Conservation (phyloP, 805 yeast genomes). For the Cyberlindnera mycetangii region DNA sequence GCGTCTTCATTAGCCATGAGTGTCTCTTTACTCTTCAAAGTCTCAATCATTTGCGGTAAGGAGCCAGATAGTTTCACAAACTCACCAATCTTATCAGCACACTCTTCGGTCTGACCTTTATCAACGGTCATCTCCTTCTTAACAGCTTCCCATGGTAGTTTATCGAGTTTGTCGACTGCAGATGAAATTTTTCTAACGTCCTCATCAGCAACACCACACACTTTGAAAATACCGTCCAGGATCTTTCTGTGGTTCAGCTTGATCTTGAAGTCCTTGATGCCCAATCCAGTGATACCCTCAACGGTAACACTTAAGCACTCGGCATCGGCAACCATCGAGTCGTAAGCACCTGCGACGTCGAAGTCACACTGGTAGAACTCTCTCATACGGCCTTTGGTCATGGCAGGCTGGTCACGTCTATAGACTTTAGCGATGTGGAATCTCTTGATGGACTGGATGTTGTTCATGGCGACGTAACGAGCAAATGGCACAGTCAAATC, state of each 20-base stretch:
- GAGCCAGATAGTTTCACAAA: slow-evolving; percentile 84
- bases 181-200: slow-evolving; percentile 91
- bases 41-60: slow-evolving; percentile 56
- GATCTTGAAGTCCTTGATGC: slow-evolving; percentile 84
- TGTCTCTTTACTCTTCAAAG: slow-evolving; percentile 53
- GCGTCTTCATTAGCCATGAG: slow-evolving; percentile 70
- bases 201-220: slow-evolving; percentile 90
- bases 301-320: slow-evolving; percentile 79
- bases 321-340: slow-evolving; percentile 94
- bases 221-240: slow-evolving; percentile 91
- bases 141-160: slow-evolving; percentile 93
- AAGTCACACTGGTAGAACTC: slow-evolving; percentile 99
- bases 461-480: slow-evolving; percentile 94
- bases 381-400: slow-evolving; percentile 99
- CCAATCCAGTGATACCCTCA: slow-evolving; percentile 81
- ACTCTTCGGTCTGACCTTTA: slow-evolving; percentile 85
- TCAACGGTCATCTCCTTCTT: slow-evolving; percentile 89
- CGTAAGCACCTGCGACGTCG: slow-evolving; percentile 92
- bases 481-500: slow-evolving; percentile 99
- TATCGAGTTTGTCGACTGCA: slow-evolving; percentile 96
- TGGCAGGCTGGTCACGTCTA: slow-evolving; percentile 99
- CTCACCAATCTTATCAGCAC: slow-evolving; percentile 90
- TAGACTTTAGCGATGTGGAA: slow-evolving; percentile 98
- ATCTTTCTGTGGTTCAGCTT: slow-evolving; percentile 95
- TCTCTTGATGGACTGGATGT: slow-evolving; percentile 83